A percentile compares a stretch with the other conserved stretches of the same genome.
These are phyloP conservation scores for Isabelozyma pseudorhagii DNA, from an alignment of 805 yeast species.

Conservation along the genomic window DNA sequence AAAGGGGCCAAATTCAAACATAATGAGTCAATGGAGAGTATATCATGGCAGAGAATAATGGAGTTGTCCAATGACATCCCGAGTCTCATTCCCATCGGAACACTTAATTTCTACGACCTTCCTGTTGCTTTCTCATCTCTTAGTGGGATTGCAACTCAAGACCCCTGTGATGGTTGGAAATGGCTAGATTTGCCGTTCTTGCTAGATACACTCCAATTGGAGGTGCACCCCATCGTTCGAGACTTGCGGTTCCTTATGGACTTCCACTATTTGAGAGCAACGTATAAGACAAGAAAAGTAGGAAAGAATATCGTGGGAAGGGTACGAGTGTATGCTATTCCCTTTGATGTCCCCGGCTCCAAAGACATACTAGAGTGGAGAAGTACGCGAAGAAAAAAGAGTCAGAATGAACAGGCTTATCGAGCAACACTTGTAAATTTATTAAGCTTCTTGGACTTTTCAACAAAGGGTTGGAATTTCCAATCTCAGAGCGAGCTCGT, in stretches of 20 bases:
- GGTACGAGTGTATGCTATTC: slow-evolving; percentile 48
- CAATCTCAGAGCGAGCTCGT: not conserved
- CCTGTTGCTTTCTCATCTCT: slow-evolving; percentile 38
- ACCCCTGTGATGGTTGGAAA: slow-evolving; percentile 41
- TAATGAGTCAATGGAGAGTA: not conserved
- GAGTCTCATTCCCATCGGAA: slow-evolving; percentile 47
- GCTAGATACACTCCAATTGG: slow-evolving; percentile 7
- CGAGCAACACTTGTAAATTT: slow-evolving; percentile 30
- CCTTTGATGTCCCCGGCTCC: slow-evolving; percentile 39
- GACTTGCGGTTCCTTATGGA: slow-evolving; percentile 44
- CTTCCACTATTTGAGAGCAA: slow-evolving; percentile 40
- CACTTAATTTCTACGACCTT: slow-evolving; percentile 38
- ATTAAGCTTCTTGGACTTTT: slow-evolving; percentile 9
- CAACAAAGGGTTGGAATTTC: not conserved
- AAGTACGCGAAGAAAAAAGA: slow-evolving; percentile 25
- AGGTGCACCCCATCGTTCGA: slow-evolving; percentile 18
- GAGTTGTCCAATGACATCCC: slow-evolving; percentile 38
- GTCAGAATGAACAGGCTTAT: slow-evolving; percentile 19
- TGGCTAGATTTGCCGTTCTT: slow-evolving; percentile 54
- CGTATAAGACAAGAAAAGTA: slow-evolving; percentile 29
- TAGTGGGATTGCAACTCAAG: slow-evolving; percentile 29
- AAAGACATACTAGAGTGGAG: slow-evolving; percentile 35
- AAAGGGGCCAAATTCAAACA: not conserved
- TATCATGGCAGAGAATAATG: slow-evolving; percentile 4
- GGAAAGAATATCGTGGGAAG: slow-evolving; percentile 9